Conservation (phyloP, 202 grass and related monocot genomes). For the Zizania palustris region DNA sequence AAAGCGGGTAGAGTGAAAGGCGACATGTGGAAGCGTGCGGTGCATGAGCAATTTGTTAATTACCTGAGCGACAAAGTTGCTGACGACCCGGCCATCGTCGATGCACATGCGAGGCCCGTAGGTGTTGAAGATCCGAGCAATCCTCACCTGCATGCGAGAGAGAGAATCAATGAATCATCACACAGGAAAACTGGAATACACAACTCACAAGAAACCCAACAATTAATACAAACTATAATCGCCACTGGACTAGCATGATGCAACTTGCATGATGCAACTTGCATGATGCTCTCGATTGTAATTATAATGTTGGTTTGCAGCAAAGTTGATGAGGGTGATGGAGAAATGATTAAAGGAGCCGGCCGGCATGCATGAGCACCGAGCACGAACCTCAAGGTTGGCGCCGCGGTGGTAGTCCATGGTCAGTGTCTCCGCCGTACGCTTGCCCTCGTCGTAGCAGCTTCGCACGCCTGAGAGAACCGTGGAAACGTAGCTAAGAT, state of each 20-base stretch:
- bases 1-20: conserved; percentile 11
- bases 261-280: neutral
- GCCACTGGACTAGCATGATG: neutral
- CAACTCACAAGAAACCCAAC: neutral
- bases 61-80: conserved; percentile 97
- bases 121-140: conserved; percentile 97
- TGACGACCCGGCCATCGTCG: conserved; percentile 94
- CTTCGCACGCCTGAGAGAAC: conserved; percentile 68
- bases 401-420: conserved; percentile 98
- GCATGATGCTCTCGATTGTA: neutral
- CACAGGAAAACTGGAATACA: too few species aligned
- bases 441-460: conserved; percentile 96
- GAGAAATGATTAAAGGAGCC: conserved; percentile 7
- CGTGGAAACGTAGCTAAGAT: neutral
- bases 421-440: conserved; percentile 92
- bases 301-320: conserved; percentile 7
- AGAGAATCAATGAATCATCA: too few species aligned
- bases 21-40: conserved; percentile 29
- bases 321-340: neutral
- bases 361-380: neutral
- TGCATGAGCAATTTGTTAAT: conserved; percentile 19
- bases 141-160: conserved; percentile 60
- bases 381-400: conserved; percentile 62
- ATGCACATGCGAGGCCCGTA: conserved; percentile 98
- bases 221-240: neutral